phyloP scores from a whole-genome alignment of 2,329 filamentous ascomycete species.

The Alternaria dauci region DNA sequence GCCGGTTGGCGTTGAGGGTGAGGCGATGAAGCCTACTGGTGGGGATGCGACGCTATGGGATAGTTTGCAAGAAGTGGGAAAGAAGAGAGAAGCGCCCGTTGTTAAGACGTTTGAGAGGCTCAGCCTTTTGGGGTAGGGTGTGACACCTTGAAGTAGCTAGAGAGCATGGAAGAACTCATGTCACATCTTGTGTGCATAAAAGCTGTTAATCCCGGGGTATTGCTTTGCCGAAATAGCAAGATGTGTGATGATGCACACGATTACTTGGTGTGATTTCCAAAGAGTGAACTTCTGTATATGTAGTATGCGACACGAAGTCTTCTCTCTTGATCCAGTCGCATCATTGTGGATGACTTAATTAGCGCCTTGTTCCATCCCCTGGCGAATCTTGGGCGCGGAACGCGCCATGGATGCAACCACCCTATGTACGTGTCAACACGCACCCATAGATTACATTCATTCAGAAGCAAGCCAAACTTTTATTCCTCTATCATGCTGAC shows the following conservation, averaged over 20 bases:
- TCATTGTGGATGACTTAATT: not conserved
- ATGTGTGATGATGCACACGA: not conserved
- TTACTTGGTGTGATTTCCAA: too few relatives aligned
- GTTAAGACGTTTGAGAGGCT: constrained; percentile 62
- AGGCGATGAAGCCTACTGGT: constrained; percentile 48
- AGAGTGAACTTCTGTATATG: not conserved
- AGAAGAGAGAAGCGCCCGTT: constrained; percentile 58
- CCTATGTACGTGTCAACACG: not conserved
- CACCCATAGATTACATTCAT: not conserved
- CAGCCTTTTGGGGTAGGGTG: constrained; percentile 35
- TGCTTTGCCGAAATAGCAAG: not conserved
- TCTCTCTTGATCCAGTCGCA: not conserved
- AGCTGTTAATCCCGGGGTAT: not conserved
- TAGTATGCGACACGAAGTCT: not conserved
- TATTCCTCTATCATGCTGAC: not conserved
- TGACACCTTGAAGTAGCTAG: not conserved
- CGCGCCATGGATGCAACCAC: too few relatives aligned
- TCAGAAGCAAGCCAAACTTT: not conserved
- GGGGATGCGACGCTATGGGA: constrained; percentile 58
- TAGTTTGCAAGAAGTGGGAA: constrained; percentile 51
- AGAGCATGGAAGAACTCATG: not conserved
- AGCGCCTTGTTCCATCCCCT: not conserved
- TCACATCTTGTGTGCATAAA: not conserved
- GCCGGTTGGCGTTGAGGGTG: constrained; percentile 21
- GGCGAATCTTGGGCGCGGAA: not conserved